A percentile compares a stretch with the other conserved stretches of the same genome.
These are phyloP conservation scores for Ascochyta viciae-villosae DNA, from an alignment of 2,329 filamentous ascomycete species.

Conservation along the genomic window DNA sequence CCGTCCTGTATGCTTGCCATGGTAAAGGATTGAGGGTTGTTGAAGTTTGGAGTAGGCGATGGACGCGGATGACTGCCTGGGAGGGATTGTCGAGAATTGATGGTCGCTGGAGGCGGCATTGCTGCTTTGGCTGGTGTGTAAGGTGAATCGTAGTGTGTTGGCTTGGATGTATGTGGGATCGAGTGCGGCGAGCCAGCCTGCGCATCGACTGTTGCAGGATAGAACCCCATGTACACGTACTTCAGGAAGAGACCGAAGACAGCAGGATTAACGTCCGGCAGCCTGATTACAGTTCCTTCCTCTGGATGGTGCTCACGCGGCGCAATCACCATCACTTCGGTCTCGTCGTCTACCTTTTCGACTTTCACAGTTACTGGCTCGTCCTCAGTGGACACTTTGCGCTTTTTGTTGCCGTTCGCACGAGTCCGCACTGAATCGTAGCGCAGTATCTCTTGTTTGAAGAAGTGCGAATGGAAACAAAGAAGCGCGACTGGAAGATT, in stretches of 20 bases:
- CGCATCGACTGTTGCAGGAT: conserved; percentile 19
- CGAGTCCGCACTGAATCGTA: not conserved
- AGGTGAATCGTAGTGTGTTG: not conserved
- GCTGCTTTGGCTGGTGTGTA: not conserved
- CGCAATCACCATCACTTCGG: not conserved
- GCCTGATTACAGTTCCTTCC: not conserved
- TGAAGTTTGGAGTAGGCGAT: not conserved
- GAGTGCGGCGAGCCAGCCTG: not conserved
- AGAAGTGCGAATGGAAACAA: conserved; percentile 14
- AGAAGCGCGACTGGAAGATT: conserved; percentile 20
- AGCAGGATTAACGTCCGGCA: conserved; percentile 14
- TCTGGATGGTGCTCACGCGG: not conserved
- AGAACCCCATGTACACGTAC: conserved; percentile 31
- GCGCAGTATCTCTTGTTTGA: conserved; percentile 9
- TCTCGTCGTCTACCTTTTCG: not conserved
- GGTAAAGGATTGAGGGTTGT: too few species aligned
- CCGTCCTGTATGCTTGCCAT: not conserved
- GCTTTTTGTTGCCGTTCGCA: conserved; percentile 16
- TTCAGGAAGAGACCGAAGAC: conserved; percentile 32
- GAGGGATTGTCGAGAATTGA: not conserved
- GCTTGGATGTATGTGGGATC: not conserved
- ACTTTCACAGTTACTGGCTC: not conserved
- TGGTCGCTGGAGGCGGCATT: not conserved
- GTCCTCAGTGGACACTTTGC: conserved; percentile 6
- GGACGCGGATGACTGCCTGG: not conserved